Percentiles rank a stretch among this genome's conserved stretches.
Evolutionary conservation across 208 protist genomes (phyloP).

Genomic region (Wallacemonas sp.): DNA sequence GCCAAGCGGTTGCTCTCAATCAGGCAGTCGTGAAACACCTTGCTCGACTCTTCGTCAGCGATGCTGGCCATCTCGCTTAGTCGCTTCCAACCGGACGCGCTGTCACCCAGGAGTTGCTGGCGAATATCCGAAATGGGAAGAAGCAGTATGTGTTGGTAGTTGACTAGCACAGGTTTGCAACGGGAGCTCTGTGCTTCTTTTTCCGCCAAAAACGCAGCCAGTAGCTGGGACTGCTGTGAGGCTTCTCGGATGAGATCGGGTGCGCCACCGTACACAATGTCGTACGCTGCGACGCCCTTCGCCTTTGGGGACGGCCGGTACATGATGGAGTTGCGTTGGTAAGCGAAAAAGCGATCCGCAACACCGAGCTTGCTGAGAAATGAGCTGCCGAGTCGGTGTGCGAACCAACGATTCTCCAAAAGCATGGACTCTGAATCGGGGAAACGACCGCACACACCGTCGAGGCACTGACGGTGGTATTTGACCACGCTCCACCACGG

Average conservation of each 20-base stretch:
- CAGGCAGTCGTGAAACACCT: constrained; percentile 25
- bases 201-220: constrained; percentile 11
- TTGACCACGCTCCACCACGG: background rate
- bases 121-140: constrained; percentile 29
- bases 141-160: constrained; percentile 40
- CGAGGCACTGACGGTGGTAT: constrained; percentile 20
- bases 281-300: constrained; percentile 16
- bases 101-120: constrained; percentile 22
- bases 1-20: constrained; percentile 18
- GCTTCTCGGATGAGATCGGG: constrained; percentile 7
- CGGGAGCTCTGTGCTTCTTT: background rate
- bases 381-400: constrained; percentile 28
- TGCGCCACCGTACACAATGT: constrained; percentile 37
- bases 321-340: constrained; percentile 25
- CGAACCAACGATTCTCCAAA: constrained; percentile 36
- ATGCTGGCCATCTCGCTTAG: constrained; percentile 28
- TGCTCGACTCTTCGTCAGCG: constrained; percentile 22
- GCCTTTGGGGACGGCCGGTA: constrained; percentile 4
- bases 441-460: constrained; percentile 19
- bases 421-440: constrained; percentile 17
- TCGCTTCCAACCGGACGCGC: background rate
- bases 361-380: constrained; percentile 38
- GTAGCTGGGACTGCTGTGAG: background rate
- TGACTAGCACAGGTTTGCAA: constrained; percentile 21
- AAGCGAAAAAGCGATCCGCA: constrained; percentile 38